Evolutionary conservation across 192 early-diverging fungal genomes (phyloP), one percentile per base, ranked within the genome.

Genomic region (Coemansia pectinata): DNA sequence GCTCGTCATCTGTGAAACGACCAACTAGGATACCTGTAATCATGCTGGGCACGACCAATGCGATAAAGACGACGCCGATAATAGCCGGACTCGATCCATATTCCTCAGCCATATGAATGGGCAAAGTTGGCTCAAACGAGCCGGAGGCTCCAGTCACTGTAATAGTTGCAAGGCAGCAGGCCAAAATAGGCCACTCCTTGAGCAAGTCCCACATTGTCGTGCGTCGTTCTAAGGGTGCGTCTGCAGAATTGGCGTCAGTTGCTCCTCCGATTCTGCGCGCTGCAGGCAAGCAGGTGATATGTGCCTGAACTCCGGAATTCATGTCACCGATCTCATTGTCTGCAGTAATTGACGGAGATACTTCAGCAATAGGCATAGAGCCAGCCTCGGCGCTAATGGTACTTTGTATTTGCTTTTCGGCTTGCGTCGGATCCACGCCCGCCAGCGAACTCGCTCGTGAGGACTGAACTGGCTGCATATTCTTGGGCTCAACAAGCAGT

Each of bases 21-120:
- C 92, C 92, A 15, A 88, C 83, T 0, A 84, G 19, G 5, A 90
- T 88, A 3, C 70, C 77, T 4, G 85, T 73, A 34, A 91, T 66
- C 36, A 87, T 81, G 41, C 88, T 89, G 21, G 92, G 92, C 23
- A 92, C 73, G 5, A 92, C 87, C 48, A 93, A 83, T 1, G 90
- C 83, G 2, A 88, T 81, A 67, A 91, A 90, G 21, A 94, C 78
- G 10, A 91, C 50, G 45, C 78, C 74, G 10, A 86, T 77, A 10
- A 74, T 29, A 4, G 65, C 63, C 5, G 74, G 42, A 36, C 42
- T 74, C 11, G 67, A 53, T 31, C 69, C 60, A 66, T 71, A 85
- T 48, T 68, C 61, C 12, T 78, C 68, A n/a, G 8, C 11, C 45
- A 85, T 66, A 44, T 76, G 65, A 34, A 82, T 70, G 4, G 84